Evolutionary conservation across 2,329 filamentous ascomycete species (phyloP).

Genomic region (Diplodia scrobiculata): DNA sequence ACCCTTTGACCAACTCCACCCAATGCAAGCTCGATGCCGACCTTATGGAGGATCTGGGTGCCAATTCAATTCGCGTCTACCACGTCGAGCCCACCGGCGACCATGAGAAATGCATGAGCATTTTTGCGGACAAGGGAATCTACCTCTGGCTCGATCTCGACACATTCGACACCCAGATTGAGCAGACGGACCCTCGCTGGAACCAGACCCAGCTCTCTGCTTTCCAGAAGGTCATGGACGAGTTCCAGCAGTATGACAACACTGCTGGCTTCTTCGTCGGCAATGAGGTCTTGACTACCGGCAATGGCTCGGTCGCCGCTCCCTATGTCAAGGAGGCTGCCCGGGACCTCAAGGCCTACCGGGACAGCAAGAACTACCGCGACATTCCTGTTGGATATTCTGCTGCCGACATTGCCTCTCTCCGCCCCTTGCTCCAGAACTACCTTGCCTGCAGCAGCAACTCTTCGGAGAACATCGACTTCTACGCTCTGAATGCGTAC

Average conservation of each 20-base stretch:
- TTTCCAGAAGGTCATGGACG: slow-evolving; percentile 73
- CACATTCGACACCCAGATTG: slow-evolving; percentile 66
- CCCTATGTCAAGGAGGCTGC: slow-evolving; percentile 82
- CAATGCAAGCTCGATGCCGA: slow-evolving; percentile 76
- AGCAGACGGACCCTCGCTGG: slow-evolving; percentile 67
- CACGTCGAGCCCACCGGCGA: slow-evolving; percentile 73
- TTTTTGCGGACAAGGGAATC: slow-evolving; percentile 77
- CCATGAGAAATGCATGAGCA: slow-evolving; percentile 78
- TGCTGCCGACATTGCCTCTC: slow-evolving; percentile 76
- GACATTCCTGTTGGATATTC: slow-evolving; percentile 84
- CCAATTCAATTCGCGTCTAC: slow-evolving; percentile 85
- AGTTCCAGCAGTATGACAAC: slow-evolving; percentile 76
- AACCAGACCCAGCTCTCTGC: slow-evolving; percentile 68
- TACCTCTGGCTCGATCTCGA: slow-evolving; percentile 84
- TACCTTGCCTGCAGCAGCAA: slow-evolving; percentile 80
- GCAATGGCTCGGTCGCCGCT: slow-evolving; percentile 63
- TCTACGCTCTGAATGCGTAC: slow-evolving; percentile 84
- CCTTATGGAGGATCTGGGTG: slow-evolving; percentile 77
- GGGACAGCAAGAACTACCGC: slow-evolving; percentile 73
- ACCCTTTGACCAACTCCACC: slow-evolving; percentile 73
- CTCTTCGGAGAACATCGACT: slow-evolving; percentile 68
- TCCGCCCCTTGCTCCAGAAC: slow-evolving; percentile 66
- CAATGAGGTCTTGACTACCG: slow-evolving; percentile 75
- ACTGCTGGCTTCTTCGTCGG: slow-evolving; percentile 82
- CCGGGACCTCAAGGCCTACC: slow-evolving; percentile 80